A percentile compares a stretch with the other conserved stretches of the same genome.
Evolutionary conservation across 371 early-diverging fungal genomes (phyloP).

Genomic region (Capillidium heterosporum): DNA sequence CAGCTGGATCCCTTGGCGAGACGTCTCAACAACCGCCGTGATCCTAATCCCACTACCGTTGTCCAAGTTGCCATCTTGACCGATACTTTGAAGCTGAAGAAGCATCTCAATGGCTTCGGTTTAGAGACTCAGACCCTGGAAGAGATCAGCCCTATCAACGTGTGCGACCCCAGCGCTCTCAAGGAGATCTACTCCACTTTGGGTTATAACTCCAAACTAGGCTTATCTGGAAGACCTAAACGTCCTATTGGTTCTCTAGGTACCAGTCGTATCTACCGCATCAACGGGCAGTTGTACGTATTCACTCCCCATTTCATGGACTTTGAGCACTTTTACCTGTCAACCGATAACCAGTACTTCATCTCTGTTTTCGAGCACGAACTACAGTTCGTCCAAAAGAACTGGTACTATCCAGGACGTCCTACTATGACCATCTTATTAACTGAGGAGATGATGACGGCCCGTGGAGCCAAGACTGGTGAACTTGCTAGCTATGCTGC

Average conservation of each 20-base stretch:
- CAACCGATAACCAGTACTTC: slow-evolving; percentile 61
- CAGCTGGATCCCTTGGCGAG: slow-evolving; percentile 80
- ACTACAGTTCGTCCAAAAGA: slow-evolving; percentile 46
- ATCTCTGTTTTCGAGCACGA: slow-evolving; percentile 64
- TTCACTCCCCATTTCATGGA: slow-evolving; percentile 85
- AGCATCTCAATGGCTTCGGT: slow-evolving; percentile 47
- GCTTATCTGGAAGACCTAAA: slow-evolving; percentile 57
- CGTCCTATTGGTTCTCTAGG: slow-evolving; percentile 57
- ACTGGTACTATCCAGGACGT: slow-evolving; percentile 61
- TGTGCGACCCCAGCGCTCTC: slow-evolving; percentile 61
- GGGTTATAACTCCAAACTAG: slow-evolving; percentile 59
- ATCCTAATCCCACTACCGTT: slow-evolving; percentile 25
- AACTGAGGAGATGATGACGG: slow-evolving; percentile 55
- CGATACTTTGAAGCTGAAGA: slow-evolving; percentile 53
- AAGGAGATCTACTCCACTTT: slow-evolving; percentile 55
- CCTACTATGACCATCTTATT: slow-evolving; percentile 66
- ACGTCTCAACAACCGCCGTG: slow-evolving; percentile 28
- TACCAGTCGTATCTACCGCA: slow-evolving; percentile 64
- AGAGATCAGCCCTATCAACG: slow-evolving; percentile 51
- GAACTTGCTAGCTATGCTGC: slow-evolving; percentile 5
- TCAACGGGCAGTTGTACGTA: slow-evolving; percentile 63
- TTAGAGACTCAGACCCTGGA: slow-evolving; percentile 53
- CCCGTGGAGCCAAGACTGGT: background rate
- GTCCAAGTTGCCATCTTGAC: slow-evolving; percentile 67
- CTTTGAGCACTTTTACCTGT: slow-evolving; percentile 66